Evolutionary conservation across 129 eudicot species (phyloP).

Genomic region (sunflower (Helianthus annuus)): HanXRQr2.0-SUNRISE NC_035434.2:142726193-142726692

Average conservation of each 20-base stretch:
- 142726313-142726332: not conserved
- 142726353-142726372: not conserved
- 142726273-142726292: not conserved
- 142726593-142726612: slow-evolving; percentile 55
- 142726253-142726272: not conserved
- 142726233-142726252: not conserved
- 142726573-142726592: slow-evolving; percentile 65
- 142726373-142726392: not conserved
- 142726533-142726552: not conserved
- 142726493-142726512: not conserved
- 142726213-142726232: not conserved
- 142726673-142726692: slow-evolving; percentile 33
- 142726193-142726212: slow-evolving; percentile 7
- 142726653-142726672: slow-evolving; percentile 16
- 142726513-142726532: not conserved
- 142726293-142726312: not conserved
- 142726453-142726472: not conserved
- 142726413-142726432: not conserved
- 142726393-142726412: not conserved
- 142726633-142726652: not conserved
- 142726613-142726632: slow-evolving; percentile 66
- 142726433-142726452: not conserved
- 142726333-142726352: not conserved
- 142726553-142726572: slow-evolving; percentile 50
- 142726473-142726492: not conserved